Evolutionary conservation across 495 filamentous ascomycete species (phyloP), one percentile per base, ranked within the genome.

Genomic region (Cenococcum geophilum): DNA sequence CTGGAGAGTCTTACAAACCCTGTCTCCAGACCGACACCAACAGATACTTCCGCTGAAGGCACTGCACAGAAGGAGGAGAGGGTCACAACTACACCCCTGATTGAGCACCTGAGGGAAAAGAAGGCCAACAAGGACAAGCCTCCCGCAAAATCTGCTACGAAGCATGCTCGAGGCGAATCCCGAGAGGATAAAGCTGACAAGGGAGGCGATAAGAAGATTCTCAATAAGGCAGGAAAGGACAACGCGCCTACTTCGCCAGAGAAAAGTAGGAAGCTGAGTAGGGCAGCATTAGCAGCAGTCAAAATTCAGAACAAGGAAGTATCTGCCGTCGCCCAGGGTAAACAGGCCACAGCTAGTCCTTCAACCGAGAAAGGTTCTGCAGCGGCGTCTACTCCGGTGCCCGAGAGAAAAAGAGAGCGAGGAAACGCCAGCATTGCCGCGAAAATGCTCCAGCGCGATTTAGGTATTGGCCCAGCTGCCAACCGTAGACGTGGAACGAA

Each of bases 21-120:
- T 0, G 81, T 87, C 32, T 74, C 77, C 6, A 85, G 82, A 61
- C 72, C 81, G 4, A 48, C 71, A 0, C 53, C 76, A 8, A 75
- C 81, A 1, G 85, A 87, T 37, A 72, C 76, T 0, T 69, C 73
- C 6, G 77, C 79, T 11, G 81, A 83, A 18, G 72, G 74, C 14
- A 74, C 78, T 35, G 45, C 63, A 27, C 86, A 88, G 68, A 81
- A 82, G 52, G 76, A 78, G 56, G 82, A 83, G 27, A 84, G 87
- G 65, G 77, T 88, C 54, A 89, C 81, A 10, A 91, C 83, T 0
- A 98, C 93, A 0, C 93, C 93, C 0, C 74, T 98, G 60, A 87
- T 98, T 43, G 91, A 97, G 68, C 95, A 84, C 67, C 78, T 98
- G 45, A 85, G 85, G 67, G 91, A 95, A 67, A 93, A 89, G 78